Percentiles rank a stretch among this genome's conserved stretches.
Conservation (phyloP, 352 stramenopile species). For the Pythium dissimile region DNA sequence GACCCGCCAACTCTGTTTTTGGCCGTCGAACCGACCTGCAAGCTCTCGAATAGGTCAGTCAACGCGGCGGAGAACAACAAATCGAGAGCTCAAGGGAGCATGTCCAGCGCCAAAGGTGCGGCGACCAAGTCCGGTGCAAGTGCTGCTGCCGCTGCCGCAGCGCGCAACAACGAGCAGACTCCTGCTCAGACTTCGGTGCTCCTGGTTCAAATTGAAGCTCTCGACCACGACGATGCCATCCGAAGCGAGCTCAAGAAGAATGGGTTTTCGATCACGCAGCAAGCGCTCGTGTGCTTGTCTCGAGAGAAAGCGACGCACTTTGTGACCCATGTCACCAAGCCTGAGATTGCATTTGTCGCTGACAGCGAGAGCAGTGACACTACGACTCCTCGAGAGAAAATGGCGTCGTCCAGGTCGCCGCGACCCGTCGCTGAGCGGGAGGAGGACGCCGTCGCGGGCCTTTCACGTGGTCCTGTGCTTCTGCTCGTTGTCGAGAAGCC, state of each 20-base stretch:
- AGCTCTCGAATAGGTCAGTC: too few relatives aligned
- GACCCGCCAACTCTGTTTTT: too few relatives aligned
- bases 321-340: slow-evolving; percentile 35
- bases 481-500: slow-evolving; percentile 42
- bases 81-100: background rate
- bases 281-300: slow-evolving; percentile 41
- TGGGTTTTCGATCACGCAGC: slow-evolving; percentile 45
- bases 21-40: too few relatives aligned
- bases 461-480: slow-evolving; percentile 36
- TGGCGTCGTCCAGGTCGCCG: background rate
- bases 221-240: slow-evolving; percentile 51
- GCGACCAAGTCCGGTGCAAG: background rate
- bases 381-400: background rate
- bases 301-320: slow-evolving; percentile 36
- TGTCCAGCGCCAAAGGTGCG: slow-evolving; percentile 11
- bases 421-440: background rate
- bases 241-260: slow-evolving; percentile 38
- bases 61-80: too few relatives aligned
- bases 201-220: slow-evolving; percentile 51
- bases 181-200: slow-evolving; percentile 40
- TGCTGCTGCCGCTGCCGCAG: background rate
- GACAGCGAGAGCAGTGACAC: background rate
- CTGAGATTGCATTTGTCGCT: slow-evolving; percentile 20
- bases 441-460: slow-evolving; percentile 23
- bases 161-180: background rate